Conservation (phyloP, 164 flowering plant genomes). For the Paratinospora sagittata region DNA sequence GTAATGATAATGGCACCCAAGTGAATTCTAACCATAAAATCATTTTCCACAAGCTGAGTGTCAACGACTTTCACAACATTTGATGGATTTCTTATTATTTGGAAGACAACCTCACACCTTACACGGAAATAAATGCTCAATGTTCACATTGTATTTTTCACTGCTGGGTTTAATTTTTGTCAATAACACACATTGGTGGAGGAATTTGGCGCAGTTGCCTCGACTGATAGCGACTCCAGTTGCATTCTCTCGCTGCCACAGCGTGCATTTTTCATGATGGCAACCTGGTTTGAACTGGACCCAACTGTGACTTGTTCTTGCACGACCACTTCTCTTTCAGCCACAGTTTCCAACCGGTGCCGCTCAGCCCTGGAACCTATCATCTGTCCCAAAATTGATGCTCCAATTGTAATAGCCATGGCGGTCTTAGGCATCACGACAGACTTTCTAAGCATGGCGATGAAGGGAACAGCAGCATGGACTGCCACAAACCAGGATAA, state of each 20-base stretch:
- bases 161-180: no score
- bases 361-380: slow-evolving; percentile 85
- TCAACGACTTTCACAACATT: neutral
- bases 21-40: no score
- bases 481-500: slow-evolving; percentile 76
- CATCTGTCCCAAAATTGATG: slow-evolving; percentile 71
- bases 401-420: slow-evolving; percentile 74
- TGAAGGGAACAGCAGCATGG: slow-evolving; percentile 91
- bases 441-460: slow-evolving; percentile 73
- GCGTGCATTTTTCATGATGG: neutral
- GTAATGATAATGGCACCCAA: no score
- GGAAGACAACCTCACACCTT: neutral
- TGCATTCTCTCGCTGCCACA: neutral
- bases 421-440: slow-evolving; percentile 77
- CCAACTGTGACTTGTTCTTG: neutral
- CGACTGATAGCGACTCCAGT: neutral
- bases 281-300: neutral
- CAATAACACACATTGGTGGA: neutral
- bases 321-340: slow-evolving; percentile 10
- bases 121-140: neutral
- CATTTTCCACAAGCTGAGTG: no score
- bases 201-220: neutral
- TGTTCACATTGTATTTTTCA: neutral
- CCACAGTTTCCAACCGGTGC: slow-evolving; percentile 35
- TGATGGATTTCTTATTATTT: neutral